phyloP scores from a whole-genome alignment of 495 filamentous ascomycete genomes.

The Penicillium cosmopolitanum region DNA sequence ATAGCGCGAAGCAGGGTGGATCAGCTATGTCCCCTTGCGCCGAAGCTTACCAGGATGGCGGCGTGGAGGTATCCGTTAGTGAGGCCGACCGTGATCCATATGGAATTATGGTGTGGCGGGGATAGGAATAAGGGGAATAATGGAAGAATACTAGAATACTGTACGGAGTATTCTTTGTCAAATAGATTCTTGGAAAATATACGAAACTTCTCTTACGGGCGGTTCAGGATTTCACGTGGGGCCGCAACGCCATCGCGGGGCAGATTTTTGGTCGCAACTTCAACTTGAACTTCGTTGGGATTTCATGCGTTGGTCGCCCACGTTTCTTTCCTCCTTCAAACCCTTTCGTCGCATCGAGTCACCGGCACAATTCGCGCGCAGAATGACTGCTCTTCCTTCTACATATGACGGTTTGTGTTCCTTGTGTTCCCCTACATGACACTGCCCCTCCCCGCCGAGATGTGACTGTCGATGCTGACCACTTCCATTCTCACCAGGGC shows the following conservation, averaged over 20 bases:
- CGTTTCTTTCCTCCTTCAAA: slow-evolving; percentile 30
- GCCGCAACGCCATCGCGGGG: slow-evolving; percentile 23
- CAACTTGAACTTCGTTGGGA: background rate
- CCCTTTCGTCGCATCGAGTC: slow-evolving; percentile 42
- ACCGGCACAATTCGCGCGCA: slow-evolving; percentile 40
- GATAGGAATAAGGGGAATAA: background rate
- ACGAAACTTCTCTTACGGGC: no score
- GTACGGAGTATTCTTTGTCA: background rate
- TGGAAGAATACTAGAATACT: background rate
- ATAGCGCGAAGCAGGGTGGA: slow-evolving; percentile 29
- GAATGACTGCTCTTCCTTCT: slow-evolving; percentile 59
- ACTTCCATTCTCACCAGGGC: slow-evolving; percentile 50
- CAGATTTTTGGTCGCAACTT: slow-evolving; percentile 11
- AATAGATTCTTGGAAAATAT: background rate
- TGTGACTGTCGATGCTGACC: slow-evolving; percentile 16
- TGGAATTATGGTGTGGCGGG: slow-evolving; percentile 62
- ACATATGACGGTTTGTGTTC: slow-evolving; percentile 54
- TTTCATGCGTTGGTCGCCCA: slow-evolving; percentile 21
- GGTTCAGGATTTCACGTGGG: slow-evolving; percentile 17
- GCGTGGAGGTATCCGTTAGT: slow-evolving; percentile 71
- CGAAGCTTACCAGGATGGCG: slow-evolving; percentile 52
- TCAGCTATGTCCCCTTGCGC: slow-evolving; percentile 35
- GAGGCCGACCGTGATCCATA: slow-evolving; percentile 80
- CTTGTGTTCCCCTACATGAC: slow-evolving; percentile 21
- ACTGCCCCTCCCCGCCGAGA: slow-evolving; percentile 22